Percentiles rank a stretch among this genome's conserved stretches.
phyloP scores from a whole-genome alignment of 2,329 filamentous ascomycete species.

The Periglandula ipomoeae region DNA sequence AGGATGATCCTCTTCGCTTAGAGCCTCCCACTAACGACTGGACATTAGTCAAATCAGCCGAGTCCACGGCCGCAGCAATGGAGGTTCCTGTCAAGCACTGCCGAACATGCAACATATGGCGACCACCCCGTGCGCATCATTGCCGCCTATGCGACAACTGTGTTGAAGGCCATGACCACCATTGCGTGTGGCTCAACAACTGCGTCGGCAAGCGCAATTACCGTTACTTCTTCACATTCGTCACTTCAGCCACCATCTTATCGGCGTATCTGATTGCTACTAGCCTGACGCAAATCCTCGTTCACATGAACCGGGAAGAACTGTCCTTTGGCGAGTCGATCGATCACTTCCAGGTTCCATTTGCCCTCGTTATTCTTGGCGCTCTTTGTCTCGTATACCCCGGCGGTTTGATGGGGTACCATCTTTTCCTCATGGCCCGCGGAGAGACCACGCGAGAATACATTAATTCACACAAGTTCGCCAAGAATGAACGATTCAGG shows the following conservation, averaged over 20 bases:
- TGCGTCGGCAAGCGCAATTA: conserved; percentile 96
- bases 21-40: conserved; percentile 87
- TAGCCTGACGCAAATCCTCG: conserved; percentile 70
- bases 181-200: conserved; percentile 99
- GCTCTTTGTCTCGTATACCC: conserved; percentile 71
- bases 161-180: conserved; percentile 93
- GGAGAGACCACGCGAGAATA: conserved; percentile 96
- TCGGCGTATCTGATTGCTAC: conserved; percentile 67
- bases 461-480: conserved; percentile 90
- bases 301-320: conserved; percentile 55
- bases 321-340: conserved; percentile 63
- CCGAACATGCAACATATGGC: conserved; percentile 96
- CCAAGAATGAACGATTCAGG: conserved; percentile 81
- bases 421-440: conserved; percentile 80
- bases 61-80: conserved; percentile 73
- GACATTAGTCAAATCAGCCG: conserved; percentile 79
- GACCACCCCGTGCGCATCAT: conserved; percentile 89
- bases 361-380: conserved; percentile 82
- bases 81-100: conserved; percentile 98
- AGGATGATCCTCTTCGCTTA: conserved; percentile 71
- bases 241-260: conserved; percentile 69
- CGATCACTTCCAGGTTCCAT: conserved; percentile 64
- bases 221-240: conserved; percentile 92
- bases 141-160: conserved; percentile 96
- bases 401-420: conserved; percentile 74